Percentiles rank a stretch among this genome's conserved stretches.
These are phyloP conservation scores for Trichoderma asperelloides DNA, from an alignment of 495 filamentous ascomycete genomes.

Conservation along the genomic window DNA sequence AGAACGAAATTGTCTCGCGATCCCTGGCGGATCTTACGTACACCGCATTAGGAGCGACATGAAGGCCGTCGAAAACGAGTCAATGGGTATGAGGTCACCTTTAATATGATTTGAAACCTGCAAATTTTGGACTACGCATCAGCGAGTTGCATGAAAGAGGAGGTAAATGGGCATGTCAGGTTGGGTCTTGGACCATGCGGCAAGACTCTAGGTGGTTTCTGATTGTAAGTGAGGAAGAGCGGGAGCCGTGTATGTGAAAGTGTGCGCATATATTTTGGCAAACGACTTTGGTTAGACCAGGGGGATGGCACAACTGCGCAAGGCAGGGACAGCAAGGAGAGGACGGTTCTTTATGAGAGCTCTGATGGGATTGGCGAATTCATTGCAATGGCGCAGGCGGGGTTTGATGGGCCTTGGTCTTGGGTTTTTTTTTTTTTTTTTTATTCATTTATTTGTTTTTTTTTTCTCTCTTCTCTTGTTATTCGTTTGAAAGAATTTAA, in stretches of 20 bases:
- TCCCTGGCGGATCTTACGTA: neutral
- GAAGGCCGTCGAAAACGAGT: neutral
- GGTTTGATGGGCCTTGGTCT: neutral
- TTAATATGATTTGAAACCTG: neutral
- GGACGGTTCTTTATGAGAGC: neutral
- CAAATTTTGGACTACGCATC: neutral
- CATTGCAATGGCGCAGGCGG: constrained; percentile 5
- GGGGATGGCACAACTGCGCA: neutral
- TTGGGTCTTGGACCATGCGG: neutral
- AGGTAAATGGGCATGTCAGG: neutral
- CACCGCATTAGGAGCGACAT: neutral
- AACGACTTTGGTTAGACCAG: neutral
- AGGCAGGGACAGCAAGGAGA: neutral
- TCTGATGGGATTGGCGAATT: constrained; percentile 1
- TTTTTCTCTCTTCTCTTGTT: neutral
- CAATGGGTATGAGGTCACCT: neutral
- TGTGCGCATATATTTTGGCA: neutral
- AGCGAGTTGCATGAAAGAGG: neutral
- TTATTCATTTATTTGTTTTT: neutral
- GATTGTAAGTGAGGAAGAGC: neutral
- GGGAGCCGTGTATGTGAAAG: neutral
- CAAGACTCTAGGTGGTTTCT: neutral
- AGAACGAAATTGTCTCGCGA: neutral
- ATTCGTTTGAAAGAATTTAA: neutral
- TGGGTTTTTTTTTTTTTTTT: neutral